Evolutionary conservation across 78 protist genomes (phyloP).

Genomic region (Acrasis kona): DNA sequence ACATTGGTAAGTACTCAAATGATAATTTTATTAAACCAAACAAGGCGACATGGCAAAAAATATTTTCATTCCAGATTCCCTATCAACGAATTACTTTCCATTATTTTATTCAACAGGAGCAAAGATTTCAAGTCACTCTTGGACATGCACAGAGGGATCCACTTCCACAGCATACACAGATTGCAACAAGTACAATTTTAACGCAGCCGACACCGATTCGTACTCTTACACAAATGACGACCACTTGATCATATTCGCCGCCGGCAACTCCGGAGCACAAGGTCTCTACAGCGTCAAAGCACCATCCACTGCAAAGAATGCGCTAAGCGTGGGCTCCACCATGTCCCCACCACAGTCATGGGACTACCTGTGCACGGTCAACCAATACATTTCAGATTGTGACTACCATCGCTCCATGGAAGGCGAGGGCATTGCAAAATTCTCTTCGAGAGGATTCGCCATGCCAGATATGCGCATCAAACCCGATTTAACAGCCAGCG

Average conservation of each 20-base stretch:
- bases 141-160: neutral
- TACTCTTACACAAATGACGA: neutral
- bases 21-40: too few species aligned
- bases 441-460: neutral
- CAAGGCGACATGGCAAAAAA: too few species aligned
- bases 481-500: slow-evolving; percentile 11
- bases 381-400: too few species aligned
- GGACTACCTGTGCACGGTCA: too few species aligned
- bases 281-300: neutral
- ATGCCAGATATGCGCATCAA: slow-evolving; percentile 9
- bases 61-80: too few species aligned
- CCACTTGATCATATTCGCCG: slow-evolving; percentile 4
- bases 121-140: too few species aligned
- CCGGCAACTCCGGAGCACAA: slow-evolving; percentile 2
- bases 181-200: neutral
- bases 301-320: slow-evolving; percentile 22
- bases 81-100: too few species aligned
- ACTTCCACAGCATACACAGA: slow-evolving; percentile 4
- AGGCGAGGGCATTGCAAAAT: neutral
- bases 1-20: too few species aligned
- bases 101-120: too few species aligned
- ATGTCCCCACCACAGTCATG: neutral
- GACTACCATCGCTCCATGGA: neutral
- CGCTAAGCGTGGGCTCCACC: slow-evolving; percentile 10
- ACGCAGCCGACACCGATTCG: neutral